Evolutionary conservation across 2,329 filamentous ascomycete genomes (phyloP), one percentile per base, ranked within the genome.

Genomic region (Clarireedia monteithiana): DNA sequence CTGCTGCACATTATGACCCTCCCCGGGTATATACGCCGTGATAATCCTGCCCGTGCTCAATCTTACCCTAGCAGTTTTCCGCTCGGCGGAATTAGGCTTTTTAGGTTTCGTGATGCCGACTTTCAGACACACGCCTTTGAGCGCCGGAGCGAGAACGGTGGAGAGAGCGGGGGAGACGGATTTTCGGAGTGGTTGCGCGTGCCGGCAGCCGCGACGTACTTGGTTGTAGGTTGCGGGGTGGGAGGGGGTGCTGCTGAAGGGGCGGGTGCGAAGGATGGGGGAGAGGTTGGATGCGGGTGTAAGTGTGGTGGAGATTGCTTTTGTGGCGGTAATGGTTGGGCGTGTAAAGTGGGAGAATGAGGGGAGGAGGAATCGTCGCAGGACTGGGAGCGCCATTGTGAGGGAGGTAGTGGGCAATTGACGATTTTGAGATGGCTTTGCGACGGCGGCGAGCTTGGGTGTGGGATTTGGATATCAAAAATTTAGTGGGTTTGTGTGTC

Each of bases 1-100:
- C 80, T 97, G 94, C 79, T 97, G 92, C 63, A 97, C 91, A 73
- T 97, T 99, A 75, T 99, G 94, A 49, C 94, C 92, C 81, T 97
- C 92, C 52, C 94, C 94, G 36, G 91, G 91, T 68, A 99, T 96
- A 76, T 96, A 97, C 26, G 89, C 89, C 58, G 90, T 96, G 60
- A 99, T 79, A 58, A 95, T 81, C 69, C 85, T 89, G 55, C 94
- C 94, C 61, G 83, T 91, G 58, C 88, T 94, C 70, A 99, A 77
- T 64, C 91, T 80, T 20, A 99, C 86, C 77, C 92, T 89, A 2
- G 92, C 92, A 57, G 90, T 94, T 78, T 99, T 99, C 61, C 94
- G 81, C 79, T 97, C 91, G 55, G 91, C 94, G 27, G 94, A 99
- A 74, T 99, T 99, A 63, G 94, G 94, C 75, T 99, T 99, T 84